Conservation (phyloP, 108 stramenopile genomes). For the Nitzschia palea region DNA sequence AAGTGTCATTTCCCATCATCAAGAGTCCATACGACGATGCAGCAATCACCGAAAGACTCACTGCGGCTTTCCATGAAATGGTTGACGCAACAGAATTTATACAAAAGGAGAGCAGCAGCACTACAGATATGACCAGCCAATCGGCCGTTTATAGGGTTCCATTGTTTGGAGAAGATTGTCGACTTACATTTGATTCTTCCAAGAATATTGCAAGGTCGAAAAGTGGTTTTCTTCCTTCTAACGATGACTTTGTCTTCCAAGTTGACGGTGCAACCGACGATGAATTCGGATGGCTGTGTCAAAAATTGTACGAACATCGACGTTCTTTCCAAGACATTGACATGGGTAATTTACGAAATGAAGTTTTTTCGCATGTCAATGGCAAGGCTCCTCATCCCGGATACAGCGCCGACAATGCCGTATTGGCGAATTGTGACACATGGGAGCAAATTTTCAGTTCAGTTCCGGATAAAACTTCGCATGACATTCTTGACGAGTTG, state of each 20-base stretch:
- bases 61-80: conserved; percentile 14
- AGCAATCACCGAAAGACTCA: not conserved
- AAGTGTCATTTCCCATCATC: not conserved
- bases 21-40: not conserved
- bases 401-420: conserved; percentile 9
- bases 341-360: not conserved
- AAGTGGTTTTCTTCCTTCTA: not conserved
- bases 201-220: not conserved
- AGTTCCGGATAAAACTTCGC: not conserved
- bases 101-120: too few relatives aligned
- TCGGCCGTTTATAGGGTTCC: conserved; percentile 1
- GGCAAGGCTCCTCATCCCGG: conserved; percentile 25
- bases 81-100: conserved; percentile 30
- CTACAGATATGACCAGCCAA: conserved; percentile 1
- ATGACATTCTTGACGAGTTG: not conserved
- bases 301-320: conserved; percentile 14
- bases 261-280: conserved; percentile 6
- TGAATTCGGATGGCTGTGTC: conserved; percentile 34
- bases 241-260: conserved; percentile 10
- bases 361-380: conserved; percentile 10
- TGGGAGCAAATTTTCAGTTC: not conserved
- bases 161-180: conserved; percentile 14
- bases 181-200: not conserved
- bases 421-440: not conserved
- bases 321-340: conserved; percentile 4